Evolutionary conservation across 768 basidiomycete species (phyloP), one percentile per base, ranked within the genome.

Genomic region (Mycena vulgaris): DNA sequence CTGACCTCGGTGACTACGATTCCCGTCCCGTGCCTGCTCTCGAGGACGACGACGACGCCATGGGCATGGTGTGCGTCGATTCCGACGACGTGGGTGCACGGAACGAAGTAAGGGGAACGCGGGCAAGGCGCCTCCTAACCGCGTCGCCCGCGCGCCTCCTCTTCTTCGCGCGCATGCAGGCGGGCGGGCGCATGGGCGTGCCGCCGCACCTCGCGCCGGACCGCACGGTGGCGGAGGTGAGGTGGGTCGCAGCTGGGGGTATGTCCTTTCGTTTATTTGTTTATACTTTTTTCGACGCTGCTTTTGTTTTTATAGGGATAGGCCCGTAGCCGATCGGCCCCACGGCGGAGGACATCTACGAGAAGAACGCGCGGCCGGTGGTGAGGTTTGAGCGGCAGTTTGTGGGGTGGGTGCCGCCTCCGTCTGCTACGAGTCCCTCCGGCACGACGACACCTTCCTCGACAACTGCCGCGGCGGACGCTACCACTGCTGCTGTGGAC

Each of bases 261-360:
- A 25, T 4, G 39, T 30, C 19, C 40, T 16, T 40, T 17, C 19
- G n/a, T n/a, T n/a, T n/a, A n/a, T n/a, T n/a, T n/a, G n/a, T n/a
- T n/a, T n/a, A n/a, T 40, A 5, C 19, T 19, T 40, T 17, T 17
- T 40, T 40, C 40, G 14, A 40, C 40, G 40, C 40, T 37, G 37
- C 7, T 16, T 8, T 13, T 30, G 27, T 10, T n/a, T 23, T 13
- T 4, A n/a, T n/a, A n/a, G n/a, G n/a, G n/a, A n/a, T 53, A 27
- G 75, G 70, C 1, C 65, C 72, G 33, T 62, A 42, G 62, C 35
- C 68, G 47, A n/a, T n/a, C 8, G 75, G 80, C 21, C 84, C 82
- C 0, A 88, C 86, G 0, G 84, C 83, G 66, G 84, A 80, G 31
- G 87, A 88, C 76, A 76, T 87, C 21, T 68, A 75, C n/a, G 86